These are phyloP conservation scores for Oldenlandia corymbosa DNA, from an alignment of 257 asterid genomes.

Conservation along the genomic window DNA sequence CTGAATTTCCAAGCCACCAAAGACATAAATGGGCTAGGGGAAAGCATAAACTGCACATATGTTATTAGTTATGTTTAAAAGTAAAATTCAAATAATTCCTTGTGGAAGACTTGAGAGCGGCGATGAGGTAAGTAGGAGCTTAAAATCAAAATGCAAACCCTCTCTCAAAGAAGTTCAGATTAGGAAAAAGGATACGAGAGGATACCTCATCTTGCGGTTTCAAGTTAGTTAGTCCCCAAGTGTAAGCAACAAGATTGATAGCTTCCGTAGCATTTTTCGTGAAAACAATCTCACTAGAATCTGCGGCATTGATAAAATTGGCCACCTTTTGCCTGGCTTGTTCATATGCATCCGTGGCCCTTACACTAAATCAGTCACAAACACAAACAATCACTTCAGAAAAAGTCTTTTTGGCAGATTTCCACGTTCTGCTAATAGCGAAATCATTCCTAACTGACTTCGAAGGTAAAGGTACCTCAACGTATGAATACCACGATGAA, in stretches of 20 bases:
- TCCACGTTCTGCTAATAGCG: too few species aligned
- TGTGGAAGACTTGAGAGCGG: too few species aligned
- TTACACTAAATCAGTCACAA: slow-evolving; percentile 45
- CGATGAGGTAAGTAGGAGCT: too few species aligned
- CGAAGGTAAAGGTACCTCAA: slow-evolving; percentile 83
- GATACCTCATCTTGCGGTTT: slow-evolving; percentile 85
- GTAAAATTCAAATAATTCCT: neutral
- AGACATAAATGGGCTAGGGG: neutral
- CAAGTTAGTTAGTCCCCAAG: slow-evolving; percentile 83
- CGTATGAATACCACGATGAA: slow-evolving; percentile 91
- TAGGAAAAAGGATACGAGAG: slow-evolving; percentile 1
- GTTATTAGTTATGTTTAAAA: neutral
- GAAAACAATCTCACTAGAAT: slow-evolving; percentile 72
- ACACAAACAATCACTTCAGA: neutral
- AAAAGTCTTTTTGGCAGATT: too few species aligned
- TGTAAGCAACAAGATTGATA: slow-evolving; percentile 84
- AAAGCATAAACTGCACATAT: neutral
- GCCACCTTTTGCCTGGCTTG: slow-evolving; percentile 88
- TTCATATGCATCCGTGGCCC: slow-evolving; percentile 87
- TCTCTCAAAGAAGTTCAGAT: neutral
- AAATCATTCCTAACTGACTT: too few species aligned
- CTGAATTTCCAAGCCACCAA: too few species aligned
- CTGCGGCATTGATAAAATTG: slow-evolving; percentile 61
- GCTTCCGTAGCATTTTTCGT: slow-evolving; percentile 98
- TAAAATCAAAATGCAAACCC: neutral